These are phyloP conservation scores for Microbotryum violaceum DNA, from an alignment of 1,284 basidiomycete genomes.

Conservation along the genomic window DNA sequence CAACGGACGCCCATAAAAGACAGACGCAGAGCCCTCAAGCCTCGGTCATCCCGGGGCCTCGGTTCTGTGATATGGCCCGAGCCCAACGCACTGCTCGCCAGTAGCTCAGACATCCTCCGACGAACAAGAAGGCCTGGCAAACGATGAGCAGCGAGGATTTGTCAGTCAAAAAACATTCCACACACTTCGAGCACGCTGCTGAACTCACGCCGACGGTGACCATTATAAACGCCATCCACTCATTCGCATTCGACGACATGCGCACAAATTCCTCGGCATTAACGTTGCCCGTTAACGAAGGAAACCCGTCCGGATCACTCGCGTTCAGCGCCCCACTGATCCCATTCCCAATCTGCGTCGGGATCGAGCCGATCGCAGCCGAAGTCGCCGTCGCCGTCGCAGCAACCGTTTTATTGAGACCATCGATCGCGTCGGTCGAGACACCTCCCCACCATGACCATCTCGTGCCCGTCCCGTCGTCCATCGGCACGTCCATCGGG, in stretches of 20 bases:
- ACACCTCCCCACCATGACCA: constrained; percentile 31
- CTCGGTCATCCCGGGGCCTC: too few relatives aligned
- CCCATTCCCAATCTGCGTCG: constrained; percentile 18
- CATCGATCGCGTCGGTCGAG: background rate
- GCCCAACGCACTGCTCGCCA: constrained; percentile 29
- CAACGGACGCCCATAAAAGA: too few relatives aligned
- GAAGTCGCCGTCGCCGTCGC: constrained; percentile 4
- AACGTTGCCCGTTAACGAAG: constrained; percentile 21
- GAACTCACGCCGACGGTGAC: constrained; percentile 19
- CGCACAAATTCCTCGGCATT: constrained; percentile 7
- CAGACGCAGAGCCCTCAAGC: too few relatives aligned
- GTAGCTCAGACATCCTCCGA: constrained; percentile 23
- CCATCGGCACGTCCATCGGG: too few relatives aligned
- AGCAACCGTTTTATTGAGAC: background rate
- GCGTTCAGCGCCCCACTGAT: constrained; percentile 13
- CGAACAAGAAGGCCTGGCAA: constrained; percentile 21
- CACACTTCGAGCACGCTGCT: too few relatives aligned
- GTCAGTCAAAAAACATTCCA: background rate
- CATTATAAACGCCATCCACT: constrained; percentile 28
- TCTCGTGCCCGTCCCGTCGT: background rate
- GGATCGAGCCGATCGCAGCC: constrained; percentile 15
- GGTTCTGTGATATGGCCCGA: too few relatives aligned
- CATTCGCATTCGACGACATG: constrained; percentile 23
- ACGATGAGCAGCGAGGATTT: background rate
- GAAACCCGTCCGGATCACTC: constrained; percentile 15